phyloP scores from a whole-genome alignment of 441 rosid genomes.

The Eutrema salsugineum region DNA sequence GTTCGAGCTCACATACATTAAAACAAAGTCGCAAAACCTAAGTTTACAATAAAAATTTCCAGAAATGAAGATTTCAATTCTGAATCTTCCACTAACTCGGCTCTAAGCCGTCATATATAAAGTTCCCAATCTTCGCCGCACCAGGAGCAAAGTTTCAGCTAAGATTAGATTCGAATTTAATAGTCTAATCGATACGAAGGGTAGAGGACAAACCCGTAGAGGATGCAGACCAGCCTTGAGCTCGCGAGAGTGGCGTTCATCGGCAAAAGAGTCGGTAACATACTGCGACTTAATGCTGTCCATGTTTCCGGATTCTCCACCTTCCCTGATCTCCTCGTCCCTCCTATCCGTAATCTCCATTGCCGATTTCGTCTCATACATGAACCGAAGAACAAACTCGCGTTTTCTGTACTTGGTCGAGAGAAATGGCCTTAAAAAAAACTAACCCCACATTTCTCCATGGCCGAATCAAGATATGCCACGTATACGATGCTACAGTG shows the following conservation, averaged over 20 bases:
- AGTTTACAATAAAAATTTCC: background rate
- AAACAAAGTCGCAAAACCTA: background rate
- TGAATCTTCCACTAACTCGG: conserved; percentile 7
- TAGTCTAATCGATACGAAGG: background rate
- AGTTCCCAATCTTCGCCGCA: background rate
- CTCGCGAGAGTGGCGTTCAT: conserved; percentile 80
- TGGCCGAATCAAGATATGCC: too few species aligned
- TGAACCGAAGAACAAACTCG: too few species aligned
- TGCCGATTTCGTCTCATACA: too few species aligned
- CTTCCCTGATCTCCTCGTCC: conserved; percentile 48
- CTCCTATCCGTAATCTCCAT: conserved; percentile 61
- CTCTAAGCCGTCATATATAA: too few species aligned
- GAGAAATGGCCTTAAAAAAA: too few species aligned
- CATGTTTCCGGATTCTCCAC: conserved; percentile 20
- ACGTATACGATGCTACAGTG: too few species aligned
- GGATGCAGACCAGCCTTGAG: conserved; percentile 90
- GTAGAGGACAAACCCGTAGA: conserved; percentile 54
- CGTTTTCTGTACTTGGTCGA: too few species aligned
- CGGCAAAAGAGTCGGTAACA: conserved; percentile 31
- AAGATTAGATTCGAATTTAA: background rate
- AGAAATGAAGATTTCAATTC: background rate
- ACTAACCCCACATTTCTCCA: too few species aligned
- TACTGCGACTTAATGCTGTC: conserved; percentile 23
- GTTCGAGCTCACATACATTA: background rate
- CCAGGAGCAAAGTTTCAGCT: background rate